Evolutionary conservation across 2,329 filamentous ascomycete species (phyloP), one percentile per base, ranked within the genome.

Genomic region (Ascochyta rabiei): DNA sequence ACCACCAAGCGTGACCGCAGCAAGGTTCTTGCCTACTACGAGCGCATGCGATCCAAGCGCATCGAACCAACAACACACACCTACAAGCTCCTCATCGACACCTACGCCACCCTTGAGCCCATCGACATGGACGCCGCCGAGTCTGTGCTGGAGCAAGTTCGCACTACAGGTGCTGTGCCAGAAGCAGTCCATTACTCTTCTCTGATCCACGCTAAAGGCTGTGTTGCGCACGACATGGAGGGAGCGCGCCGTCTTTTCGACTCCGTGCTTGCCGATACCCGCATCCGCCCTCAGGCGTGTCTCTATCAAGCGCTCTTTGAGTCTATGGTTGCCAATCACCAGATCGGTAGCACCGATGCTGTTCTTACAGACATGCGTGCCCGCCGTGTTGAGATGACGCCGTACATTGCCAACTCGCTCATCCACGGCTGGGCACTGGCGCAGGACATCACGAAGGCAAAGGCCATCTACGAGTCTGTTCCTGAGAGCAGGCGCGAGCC

Each of bases 261-360:
- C 69, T 82, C 85, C 0, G 90, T 97, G 26, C 80, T 96, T 55
- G 80, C 84, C 18, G 86, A 91, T 63, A 75, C 79, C 24, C 81
- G 83, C 26, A 84, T 95, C 39, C 83, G 86, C 3, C 83, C 88
- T 31, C 91, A 93, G 68, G 87, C 93, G 1, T 96, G 90, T 70
- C 82, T 99, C 43, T 99, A 96, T 81, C 95, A 99, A 78, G 92
- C 95, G 6, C 83, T 98, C n/a, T 93, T 98, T 61, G 95, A 99
- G 76, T 88, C 91, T 16, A 93, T 98, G 87, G 95, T 98, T 44
- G 93, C 93, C 72, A 98, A 98, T 76, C 91, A 96, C 76, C 82
- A 85, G 57, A 92, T 97, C 38, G 80, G 82, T 24, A 71, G 72
- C 57, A 93, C 91, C 0, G 87, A 93, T 68, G 76, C 86, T 0